A percentile compares a stretch with the other conserved stretches of the same genome.
Evolutionary conservation across 805 yeast genomes (phyloP).

Genomic region (Suhomyces xylopsoci): DNA sequence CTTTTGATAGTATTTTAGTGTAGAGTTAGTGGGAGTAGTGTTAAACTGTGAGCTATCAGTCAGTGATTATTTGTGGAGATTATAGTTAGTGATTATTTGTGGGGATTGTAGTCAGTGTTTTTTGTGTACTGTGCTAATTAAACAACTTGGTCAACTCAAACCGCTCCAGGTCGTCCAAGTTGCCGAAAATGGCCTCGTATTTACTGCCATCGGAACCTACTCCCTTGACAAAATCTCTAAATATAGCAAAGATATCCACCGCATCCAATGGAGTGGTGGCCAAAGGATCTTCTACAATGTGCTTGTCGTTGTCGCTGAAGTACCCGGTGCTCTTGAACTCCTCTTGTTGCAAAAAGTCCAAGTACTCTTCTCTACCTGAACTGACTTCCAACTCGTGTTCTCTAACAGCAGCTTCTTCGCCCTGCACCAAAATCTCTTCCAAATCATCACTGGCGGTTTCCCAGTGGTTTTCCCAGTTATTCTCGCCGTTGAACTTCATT

Average conservation of each 20-base stretch:
- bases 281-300: conserved; percentile 21
- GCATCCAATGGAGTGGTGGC: conserved; percentile 65
- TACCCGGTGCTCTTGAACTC: conserved; percentile 34
- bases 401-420: conserved; percentile 23
- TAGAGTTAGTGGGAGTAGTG: too few relatives aligned
- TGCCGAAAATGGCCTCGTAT: conserved; percentile 48
- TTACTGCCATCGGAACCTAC: conserved; percentile 36
- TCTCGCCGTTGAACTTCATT: conserved; percentile 12
- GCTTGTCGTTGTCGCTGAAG: conserved; percentile 14
- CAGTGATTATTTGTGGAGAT: too few relatives aligned
- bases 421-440: conserved; percentile 14
- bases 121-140: not conserved
- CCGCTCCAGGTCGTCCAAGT: conserved; percentile 11
- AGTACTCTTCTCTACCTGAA: conserved; percentile 37
- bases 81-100: too few relatives aligned
- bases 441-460: conserved; percentile 16
- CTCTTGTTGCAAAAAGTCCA: conserved; percentile 47
- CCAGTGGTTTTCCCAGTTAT: conserved; percentile 23
- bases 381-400: conserved; percentile 18
- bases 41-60: too few relatives aligned
- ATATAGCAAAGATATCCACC: conserved; percentile 64
- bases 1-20: too few relatives aligned
- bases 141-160: not conserved
- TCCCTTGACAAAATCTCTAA: conserved; percentile 60
- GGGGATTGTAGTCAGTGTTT: too few relatives aligned